A percentile compares a stretch with the other conserved stretches of the same genome.
phyloP scores from a whole-genome alignment of 768 basidiomycete species.

The Tylopilus balloui region DNA sequence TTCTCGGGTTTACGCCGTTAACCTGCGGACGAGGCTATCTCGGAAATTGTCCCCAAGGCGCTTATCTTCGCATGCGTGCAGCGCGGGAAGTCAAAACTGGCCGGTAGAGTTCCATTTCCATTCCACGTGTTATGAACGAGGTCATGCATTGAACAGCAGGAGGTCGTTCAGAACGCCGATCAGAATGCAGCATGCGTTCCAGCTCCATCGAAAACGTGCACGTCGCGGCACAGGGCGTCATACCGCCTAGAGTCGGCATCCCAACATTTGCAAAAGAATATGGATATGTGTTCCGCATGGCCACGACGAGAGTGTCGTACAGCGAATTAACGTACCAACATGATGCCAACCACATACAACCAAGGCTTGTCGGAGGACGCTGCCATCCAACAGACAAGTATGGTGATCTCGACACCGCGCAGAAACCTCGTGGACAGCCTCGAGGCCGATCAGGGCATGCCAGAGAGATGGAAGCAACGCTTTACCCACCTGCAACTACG shows the following conservation, averaged over 20 bases:
- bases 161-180: constrained; percentile 14
- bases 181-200: neutral
- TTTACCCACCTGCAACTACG: neutral
- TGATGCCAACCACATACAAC: neutral
- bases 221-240: neutral
- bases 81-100: neutral
- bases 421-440: constrained; percentile 13
- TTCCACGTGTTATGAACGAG: neutral
- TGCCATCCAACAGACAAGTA: neutral
- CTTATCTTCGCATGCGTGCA: constrained; percentile 1
- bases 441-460: constrained; percentile 2
- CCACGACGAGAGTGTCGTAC: neutral
- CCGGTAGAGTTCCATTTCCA: constrained; percentile 5
- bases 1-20: neutral
- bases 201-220: neutral
- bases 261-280: neutral
- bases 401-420: neutral
- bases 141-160: neutral
- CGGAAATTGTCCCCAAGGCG: neutral
- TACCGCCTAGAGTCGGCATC: neutral
- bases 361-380: neutral
- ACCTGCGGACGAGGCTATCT: neutral
- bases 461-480: neutral
- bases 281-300: neutral
- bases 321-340: neutral